Evolutionary conservation across 2,329 filamentous ascomycete genomes (phyloP), one percentile per base, ranked within the genome.

Genomic region (Botrytis cinerea): DNA sequence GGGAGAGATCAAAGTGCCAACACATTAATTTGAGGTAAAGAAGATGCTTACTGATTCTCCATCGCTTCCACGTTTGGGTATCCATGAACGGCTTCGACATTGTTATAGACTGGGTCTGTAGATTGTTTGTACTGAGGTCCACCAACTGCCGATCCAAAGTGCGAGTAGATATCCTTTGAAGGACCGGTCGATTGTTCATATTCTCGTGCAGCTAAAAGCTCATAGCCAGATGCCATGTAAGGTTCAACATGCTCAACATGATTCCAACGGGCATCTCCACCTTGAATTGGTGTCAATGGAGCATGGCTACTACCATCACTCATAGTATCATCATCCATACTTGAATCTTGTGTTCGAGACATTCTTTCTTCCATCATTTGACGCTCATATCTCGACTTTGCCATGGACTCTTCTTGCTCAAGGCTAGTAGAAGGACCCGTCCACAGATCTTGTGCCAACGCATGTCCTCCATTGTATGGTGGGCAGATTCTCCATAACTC

Each of bases 181-280:
- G 79, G 80, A 35, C 81, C 79, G 4, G 82, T 83, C 3, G 85
- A 86, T 72, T 86, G 83, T 78, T 91, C 87, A 75, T 91, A 89
- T 79, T 93, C 90, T 71, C 89, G 86, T 73, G 86, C 85, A 74
- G 91, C 89, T 73, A 92, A 83, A 79, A 89, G 85, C 78, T 93
- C 92, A 80, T 97, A 97, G 22, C 94, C 94, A 10, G 89, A 91
- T 66, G 88, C 82, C 88, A 97, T 97, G 82, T 97, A 97, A 0
- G 94, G 94, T 75, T 79, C 83, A 32, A 77, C 78, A n/a, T 68
- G 48, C 69, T 74, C 78, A 35, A 74, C 66, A 73, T 80, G 43
- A 78, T 77, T 73, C 88, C 89, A 90, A 70, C 85, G 84, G 40
- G 88, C 85, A 74, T 89, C 86, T 14, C 82, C 81, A 4, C 83